These are phyloP conservation scores for Leishmania aethiopica DNA, from an alignment of 208 protist species.

Conservation along the genomic window DNA sequence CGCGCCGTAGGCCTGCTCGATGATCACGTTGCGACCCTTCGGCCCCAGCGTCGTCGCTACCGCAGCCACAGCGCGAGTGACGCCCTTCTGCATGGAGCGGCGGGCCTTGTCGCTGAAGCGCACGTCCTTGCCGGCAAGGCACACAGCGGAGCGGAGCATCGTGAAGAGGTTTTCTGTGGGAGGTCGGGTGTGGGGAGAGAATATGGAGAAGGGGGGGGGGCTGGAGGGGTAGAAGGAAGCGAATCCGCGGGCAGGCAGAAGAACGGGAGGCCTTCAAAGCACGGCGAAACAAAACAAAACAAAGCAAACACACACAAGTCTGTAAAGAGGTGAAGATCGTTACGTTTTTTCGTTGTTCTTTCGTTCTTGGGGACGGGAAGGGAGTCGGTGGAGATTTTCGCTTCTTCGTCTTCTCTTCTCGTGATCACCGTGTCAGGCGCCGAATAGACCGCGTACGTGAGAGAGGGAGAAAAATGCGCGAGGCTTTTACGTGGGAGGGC, in stretches of 20 bases:
- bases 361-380: background rate
- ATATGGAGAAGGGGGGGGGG: slow-evolving; percentile 1
- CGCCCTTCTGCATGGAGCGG: slow-evolving; percentile 94
- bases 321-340: slow-evolving; percentile 13
- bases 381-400: background rate
- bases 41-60: slow-evolving; percentile 98
- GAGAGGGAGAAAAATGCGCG: background rate
- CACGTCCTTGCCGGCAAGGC: slow-evolving; percentile 93
- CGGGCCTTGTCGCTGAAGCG: slow-evolving; percentile 94
- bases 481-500: background rate
- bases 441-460: background rate
- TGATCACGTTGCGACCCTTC: slow-evolving; percentile 99
- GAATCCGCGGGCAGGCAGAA: background rate
- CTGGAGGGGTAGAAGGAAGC: background rate
- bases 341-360: background rate
- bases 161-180: background rate
- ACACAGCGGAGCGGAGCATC: slow-evolving; percentile 63
- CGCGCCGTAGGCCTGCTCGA: slow-evolving; percentile 97
- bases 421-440: background rate
- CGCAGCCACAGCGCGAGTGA: slow-evolving; percentile 95
- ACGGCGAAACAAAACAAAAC: background rate
- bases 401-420: background rate
- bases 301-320: background rate
- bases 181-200: background rate
- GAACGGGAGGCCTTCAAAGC: background rate